phyloP scores from a whole-genome alignment of 2,329 filamentous ascomycete species.

The Apiospora malaysiana region DNA sequence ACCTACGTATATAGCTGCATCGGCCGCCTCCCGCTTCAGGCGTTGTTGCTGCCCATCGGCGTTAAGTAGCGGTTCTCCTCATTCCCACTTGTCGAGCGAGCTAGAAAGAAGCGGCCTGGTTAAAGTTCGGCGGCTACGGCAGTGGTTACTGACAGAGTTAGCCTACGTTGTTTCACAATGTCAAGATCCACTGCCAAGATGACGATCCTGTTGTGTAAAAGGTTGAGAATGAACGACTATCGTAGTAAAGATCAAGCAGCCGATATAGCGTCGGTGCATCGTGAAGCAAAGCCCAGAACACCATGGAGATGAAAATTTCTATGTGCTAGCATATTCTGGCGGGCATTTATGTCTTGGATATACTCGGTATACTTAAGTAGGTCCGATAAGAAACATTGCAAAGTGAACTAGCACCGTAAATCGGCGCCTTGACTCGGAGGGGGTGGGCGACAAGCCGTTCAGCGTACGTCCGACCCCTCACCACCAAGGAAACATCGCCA shows the following conservation, averaged over 20 bases:
- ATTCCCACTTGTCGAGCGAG: slow-evolving; percentile 1
- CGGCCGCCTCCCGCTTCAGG: background rate
- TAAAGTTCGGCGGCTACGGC: background rate
- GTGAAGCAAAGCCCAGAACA: background rate
- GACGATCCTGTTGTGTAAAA: background rate
- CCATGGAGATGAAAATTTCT: background rate
- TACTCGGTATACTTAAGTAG: background rate
- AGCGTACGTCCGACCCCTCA: background rate
- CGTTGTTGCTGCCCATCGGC: background rate
- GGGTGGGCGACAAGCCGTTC: background rate
- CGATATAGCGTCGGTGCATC: background rate
- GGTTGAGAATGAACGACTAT: background rate
- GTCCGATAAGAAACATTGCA: background rate
- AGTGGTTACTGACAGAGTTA: background rate
- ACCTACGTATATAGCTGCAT: background rate
- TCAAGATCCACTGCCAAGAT: background rate
- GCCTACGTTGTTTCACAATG: background rate
- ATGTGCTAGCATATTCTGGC: background rate
- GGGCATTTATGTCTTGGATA: background rate
- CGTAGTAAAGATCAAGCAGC: background rate
- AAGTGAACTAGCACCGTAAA: slow-evolving; percentile 4
- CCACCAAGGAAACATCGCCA: background rate
- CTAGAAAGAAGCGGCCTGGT: background rate
- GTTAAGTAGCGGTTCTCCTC: background rate
- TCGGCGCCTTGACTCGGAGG: background rate